Percentiles rank a stretch among this genome's conserved stretches.
phyloP scores from a whole-genome alignment of 352 stramenopile genomes.

The Phytopythium helicoides region DNA sequence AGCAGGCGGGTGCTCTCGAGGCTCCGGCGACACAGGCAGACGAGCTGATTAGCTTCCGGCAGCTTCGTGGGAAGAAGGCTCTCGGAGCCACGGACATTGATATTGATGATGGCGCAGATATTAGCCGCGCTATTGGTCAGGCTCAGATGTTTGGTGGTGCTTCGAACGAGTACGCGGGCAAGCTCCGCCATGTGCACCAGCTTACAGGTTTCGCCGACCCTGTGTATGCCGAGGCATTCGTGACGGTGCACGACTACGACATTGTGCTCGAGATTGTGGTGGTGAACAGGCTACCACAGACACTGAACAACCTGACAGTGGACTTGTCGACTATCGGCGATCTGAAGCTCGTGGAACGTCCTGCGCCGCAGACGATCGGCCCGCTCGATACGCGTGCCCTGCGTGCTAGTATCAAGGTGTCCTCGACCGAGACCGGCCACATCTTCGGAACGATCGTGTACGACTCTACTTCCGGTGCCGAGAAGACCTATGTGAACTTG shows the following conservation, averaged over 20 bases:
- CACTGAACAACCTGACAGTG: slow-evolving; percentile 98
- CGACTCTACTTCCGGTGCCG: slow-evolving; percentile 92
- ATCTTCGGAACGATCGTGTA: slow-evolving; percentile 99
- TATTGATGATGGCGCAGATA: slow-evolving; percentile 97
- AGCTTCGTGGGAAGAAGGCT: slow-evolving; percentile 92
- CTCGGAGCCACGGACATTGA: slow-evolving; percentile 95
- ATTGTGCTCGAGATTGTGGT: slow-evolving; percentile 99
- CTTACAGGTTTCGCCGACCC: slow-evolving; percentile 99
- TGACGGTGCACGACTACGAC: slow-evolving; percentile 99
- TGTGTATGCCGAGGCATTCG: slow-evolving; percentile 98
- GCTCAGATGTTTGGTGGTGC: slow-evolving; percentile 39
- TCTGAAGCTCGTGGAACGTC: slow-evolving; percentile 99
- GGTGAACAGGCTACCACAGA: slow-evolving; percentile 98
- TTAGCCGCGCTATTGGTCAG: slow-evolving; percentile 93
- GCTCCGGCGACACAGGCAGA: slow-evolving; percentile 84
- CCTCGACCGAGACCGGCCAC: slow-evolving; percentile 99
- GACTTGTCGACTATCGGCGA: slow-evolving; percentile 99
- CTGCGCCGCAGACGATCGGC: slow-evolving; percentile 96
- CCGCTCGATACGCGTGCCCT: slow-evolving; percentile 97
- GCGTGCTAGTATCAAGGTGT: slow-evolving; percentile 99
- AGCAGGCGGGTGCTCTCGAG: slow-evolving; percentile 49
- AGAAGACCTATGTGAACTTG: slow-evolving; percentile 99
- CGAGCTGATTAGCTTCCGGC: slow-evolving; percentile 97
- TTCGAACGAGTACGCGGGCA: slow-evolving; percentile 86
- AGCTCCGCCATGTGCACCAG: slow-evolving; percentile 97